A percentile compares a stretch with the other conserved stretches of the same genome.
phyloP scores from a whole-genome alignment of 495 filamentous ascomycete genomes.

The Daldinia caldariorum region DNA sequence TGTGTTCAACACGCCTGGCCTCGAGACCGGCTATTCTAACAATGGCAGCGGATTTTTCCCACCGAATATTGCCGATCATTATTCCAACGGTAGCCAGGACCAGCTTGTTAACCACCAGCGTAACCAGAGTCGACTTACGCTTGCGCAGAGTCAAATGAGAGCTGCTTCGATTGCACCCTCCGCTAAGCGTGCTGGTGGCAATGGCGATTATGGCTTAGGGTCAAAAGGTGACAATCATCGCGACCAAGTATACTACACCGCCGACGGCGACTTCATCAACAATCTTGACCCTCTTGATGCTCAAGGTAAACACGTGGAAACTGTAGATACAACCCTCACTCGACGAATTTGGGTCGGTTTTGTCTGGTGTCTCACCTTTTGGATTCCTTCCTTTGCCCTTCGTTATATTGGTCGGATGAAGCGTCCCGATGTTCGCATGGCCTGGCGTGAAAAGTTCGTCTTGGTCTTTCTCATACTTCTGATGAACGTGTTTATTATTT shows the following conservation, averaged over 20 bases:
- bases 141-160: constrained; percentile 65
- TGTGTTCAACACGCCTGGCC: constrained; percentile 57
- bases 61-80: constrained; percentile 65
- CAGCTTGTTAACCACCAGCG: constrained; percentile 71
- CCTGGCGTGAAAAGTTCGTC: constrained; percentile 95
- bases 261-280: constrained; percentile 64
- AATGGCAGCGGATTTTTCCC: constrained; percentile 77
- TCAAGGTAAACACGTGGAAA: constrained; percentile 77
- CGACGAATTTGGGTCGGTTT: constrained; percentile 81
- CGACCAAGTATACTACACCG: constrained; percentile 74
- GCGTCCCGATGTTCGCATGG: constrained; percentile 94
- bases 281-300: constrained; percentile 78
- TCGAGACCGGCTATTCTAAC: constrained; percentile 73
- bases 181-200: constrained; percentile 67
- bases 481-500: constrained; percentile 84
- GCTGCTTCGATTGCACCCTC: constrained; percentile 81
- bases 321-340: constrained; percentile 66
- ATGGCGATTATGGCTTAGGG: constrained; percentile 88
- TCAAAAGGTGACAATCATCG: constrained; percentile 82
- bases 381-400: constrained; percentile 89
- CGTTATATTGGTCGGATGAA: constrained; percentile 93
- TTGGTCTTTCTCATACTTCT: constrained; percentile 81
- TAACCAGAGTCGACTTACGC: constrained; percentile 64
- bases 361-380: constrained; percentile 90
- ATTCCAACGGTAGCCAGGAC: constrained; percentile 73